Evolutionary conservation across 1,284 basidiomycete species (phyloP), one percentile per base, ranked within the genome.

Genomic region (Exobasidium cylindrosporum): DNA sequence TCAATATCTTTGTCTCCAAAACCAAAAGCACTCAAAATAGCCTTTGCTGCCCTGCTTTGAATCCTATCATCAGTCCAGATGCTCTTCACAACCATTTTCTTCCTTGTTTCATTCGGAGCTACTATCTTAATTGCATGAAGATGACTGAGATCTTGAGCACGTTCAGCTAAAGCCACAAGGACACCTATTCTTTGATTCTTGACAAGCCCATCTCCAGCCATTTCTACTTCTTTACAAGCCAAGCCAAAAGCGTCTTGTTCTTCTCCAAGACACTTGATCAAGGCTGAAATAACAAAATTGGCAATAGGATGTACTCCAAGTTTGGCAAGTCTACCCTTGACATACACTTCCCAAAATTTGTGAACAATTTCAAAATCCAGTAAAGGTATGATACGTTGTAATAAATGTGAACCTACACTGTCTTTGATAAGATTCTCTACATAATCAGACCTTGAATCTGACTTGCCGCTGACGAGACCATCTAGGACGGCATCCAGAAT

Each of bases 381-480:
- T 54, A 28, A 59, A 58, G 44, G 67, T 57, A 13, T 66, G 62
- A 26, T 60, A 63, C 49, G 23, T 45, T 79, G 64, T 17, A 79
- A 58, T 2, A 72, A 67, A 56, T 77, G 77, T 1, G 74, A 75
- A 6, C 73, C 77, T 5, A 76, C 67, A 21, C 66, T 59, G 63
- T 79, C 77, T 17, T 76, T 72, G 5, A 79, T 61, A 0, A 72
- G 61, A 0, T 76, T 64, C 47, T 79, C 77, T 54, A 78, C 64
- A 57, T 73, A 56, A 67, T 10, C 62, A 31, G 58, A 23, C 35
- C 58, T 14, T 26, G 40, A 7, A 26, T 26, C 23, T 50, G 59
- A 54, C 31, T 49, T 31, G n/a, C 46, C 11, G 17, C 65, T 61
- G 43, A 73, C 50, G 26, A 70, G 64, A 13, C 66, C 68, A 26